Evolutionary conservation across 202 grass and related monocot genomes (phyloP).

Genomic region (Panicum hallii): DNA sequence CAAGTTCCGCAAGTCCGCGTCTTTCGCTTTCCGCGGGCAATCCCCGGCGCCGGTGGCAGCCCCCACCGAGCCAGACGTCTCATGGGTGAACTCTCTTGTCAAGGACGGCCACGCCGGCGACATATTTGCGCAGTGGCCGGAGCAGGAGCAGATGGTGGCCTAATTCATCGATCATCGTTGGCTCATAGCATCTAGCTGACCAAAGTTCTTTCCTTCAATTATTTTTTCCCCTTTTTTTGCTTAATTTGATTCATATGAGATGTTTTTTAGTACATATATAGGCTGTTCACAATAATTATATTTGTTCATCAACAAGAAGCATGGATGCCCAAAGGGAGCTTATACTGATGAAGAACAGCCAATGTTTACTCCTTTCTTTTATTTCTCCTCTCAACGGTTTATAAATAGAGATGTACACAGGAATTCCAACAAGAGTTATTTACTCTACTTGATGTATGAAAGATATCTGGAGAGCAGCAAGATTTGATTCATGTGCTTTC

Average conservation of each 20-base stretch:
- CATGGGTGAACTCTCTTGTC: constrained; percentile 77
- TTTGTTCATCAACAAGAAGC: constrained; percentile 52
- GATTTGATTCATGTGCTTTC: constrained; percentile 50
- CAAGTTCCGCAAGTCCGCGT: constrained; percentile 92
- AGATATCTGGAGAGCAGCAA: constrained; percentile 25
- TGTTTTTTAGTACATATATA: constrained; percentile 61
- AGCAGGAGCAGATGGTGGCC: constrained; percentile 88
- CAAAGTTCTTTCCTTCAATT: constrained; percentile 95
- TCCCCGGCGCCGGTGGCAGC: background rate
- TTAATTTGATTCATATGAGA: constrained; percentile 69
- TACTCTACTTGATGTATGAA: constrained; percentile 16
- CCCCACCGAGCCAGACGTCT: constrained; percentile 59
- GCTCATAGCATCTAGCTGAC: constrained; percentile 70
- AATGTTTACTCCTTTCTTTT: constrained; percentile 23
- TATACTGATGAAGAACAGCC: constrained; percentile 60
- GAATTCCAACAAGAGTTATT: constrained; percentile 50
- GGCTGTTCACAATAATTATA: constrained; percentile 57
- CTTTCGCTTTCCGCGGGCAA: constrained; percentile 81
- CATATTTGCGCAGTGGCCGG: constrained; percentile 83
- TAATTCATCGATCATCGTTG: constrained; percentile 43
- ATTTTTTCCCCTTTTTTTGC: constrained; percentile 54
- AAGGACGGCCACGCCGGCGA: constrained; percentile 70
- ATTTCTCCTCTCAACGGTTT: constrained; percentile 25
- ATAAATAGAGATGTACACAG: constrained; percentile 56
- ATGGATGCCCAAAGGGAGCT: constrained; percentile 62